A percentile compares a stretch with the other conserved stretches of the same genome.
phyloP scores from a whole-genome alignment of 2,329 filamentous ascomycete species.

The Catunica adiposa region DNA sequence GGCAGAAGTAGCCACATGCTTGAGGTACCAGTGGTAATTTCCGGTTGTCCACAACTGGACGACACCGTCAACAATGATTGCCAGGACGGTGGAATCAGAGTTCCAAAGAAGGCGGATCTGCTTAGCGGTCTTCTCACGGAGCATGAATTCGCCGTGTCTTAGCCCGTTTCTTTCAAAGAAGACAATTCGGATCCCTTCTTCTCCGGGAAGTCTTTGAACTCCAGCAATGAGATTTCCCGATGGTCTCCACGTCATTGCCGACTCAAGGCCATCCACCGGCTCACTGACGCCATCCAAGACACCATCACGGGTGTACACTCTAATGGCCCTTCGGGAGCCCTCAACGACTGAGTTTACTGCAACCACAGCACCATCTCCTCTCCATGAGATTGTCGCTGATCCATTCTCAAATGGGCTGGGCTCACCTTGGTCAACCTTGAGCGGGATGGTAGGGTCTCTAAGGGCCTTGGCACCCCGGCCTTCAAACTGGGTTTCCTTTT shows the following conservation, averaged over 20 bases:
- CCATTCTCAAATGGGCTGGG: conserved; percentile 60
- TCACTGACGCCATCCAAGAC: conserved; percentile 86
- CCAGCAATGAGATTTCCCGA: conserved; percentile 81
- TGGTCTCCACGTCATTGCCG: conserved; percentile 77
- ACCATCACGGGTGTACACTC: conserved; percentile 82
- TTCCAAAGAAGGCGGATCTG: conserved; percentile 69
- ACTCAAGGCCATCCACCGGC: conserved; percentile 82
- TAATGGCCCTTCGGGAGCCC: conserved; percentile 56
- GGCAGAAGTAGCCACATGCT: conserved; percentile 55
- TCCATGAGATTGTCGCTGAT: conserved; percentile 66
- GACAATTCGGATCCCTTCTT: conserved; percentile 50
- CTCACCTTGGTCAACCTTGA: conserved; percentile 71
- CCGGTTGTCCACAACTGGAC: conserved; percentile 94
- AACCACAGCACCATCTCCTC: conserved; percentile 82
- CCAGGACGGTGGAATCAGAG: conserved; percentile 75
- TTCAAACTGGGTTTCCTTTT: conserved; percentile 95
- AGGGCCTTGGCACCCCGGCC: conserved; percentile 75
- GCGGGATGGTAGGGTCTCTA: conserved; percentile 84
- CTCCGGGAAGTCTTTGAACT: conserved; percentile 53
- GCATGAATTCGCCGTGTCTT: conserved; percentile 82
- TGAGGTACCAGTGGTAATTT: conserved; percentile 97
- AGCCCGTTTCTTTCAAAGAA: conserved; percentile 98
- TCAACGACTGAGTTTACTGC: conserved; percentile 68
- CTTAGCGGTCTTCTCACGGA: conserved; percentile 42
- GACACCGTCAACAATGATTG: conserved; percentile 55